Percentiles rank a stretch among this genome's conserved stretches.
Conservation (phyloP, 2,329 filamentous ascomycete species). For the Botrytis elliptica region DNA sequence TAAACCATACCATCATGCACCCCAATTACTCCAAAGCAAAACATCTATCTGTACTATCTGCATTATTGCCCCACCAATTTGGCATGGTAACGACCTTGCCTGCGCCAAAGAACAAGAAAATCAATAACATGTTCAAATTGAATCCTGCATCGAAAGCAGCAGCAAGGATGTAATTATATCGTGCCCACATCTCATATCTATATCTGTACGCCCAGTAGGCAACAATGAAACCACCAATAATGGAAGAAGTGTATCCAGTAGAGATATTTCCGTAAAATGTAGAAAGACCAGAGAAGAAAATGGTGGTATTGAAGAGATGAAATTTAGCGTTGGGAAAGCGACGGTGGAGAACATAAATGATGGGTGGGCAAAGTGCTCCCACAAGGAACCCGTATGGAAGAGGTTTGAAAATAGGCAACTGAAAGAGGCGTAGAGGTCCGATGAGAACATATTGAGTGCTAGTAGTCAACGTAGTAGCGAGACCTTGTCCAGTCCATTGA, state of each 20-base stretch:
- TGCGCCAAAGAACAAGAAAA: slow-evolving; percentile 59
- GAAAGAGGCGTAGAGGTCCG: slow-evolving; percentile 50
- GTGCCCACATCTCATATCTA: slow-evolving; percentile 56
- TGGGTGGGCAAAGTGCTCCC: slow-evolving; percentile 46
- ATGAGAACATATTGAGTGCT: slow-evolving; percentile 61
- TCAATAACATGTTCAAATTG: slow-evolving; percentile 59
- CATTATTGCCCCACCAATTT: slow-evolving; percentile 64
- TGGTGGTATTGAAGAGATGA: slow-evolving; percentile 60
- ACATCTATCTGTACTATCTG: slow-evolving; percentile 54
- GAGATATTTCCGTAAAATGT: slow-evolving; percentile 61
- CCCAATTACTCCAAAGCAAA: slow-evolving; percentile 46
- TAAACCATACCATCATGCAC: background rate
- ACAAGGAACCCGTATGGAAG: slow-evolving; percentile 55
- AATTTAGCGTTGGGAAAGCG: slow-evolving; percentile 51
- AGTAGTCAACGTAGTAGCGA: slow-evolving; percentile 52
- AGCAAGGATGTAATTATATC: slow-evolving; percentile 60
- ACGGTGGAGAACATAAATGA: slow-evolving; percentile 53
- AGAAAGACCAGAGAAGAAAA: slow-evolving; percentile 57
- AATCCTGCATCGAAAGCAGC: slow-evolving; percentile 63
- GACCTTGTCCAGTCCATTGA: slow-evolving; percentile 59
- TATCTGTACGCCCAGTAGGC: slow-evolving; percentile 59
- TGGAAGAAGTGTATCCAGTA: slow-evolving; percentile 56
- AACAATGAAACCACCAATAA: slow-evolving; percentile 59
- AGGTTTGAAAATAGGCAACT: slow-evolving; percentile 47
- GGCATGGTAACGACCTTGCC: slow-evolving; percentile 58